Conservation (phyloP, 2,329 filamentous ascomycete genomes). For the Sporothrix inflata region DNA sequence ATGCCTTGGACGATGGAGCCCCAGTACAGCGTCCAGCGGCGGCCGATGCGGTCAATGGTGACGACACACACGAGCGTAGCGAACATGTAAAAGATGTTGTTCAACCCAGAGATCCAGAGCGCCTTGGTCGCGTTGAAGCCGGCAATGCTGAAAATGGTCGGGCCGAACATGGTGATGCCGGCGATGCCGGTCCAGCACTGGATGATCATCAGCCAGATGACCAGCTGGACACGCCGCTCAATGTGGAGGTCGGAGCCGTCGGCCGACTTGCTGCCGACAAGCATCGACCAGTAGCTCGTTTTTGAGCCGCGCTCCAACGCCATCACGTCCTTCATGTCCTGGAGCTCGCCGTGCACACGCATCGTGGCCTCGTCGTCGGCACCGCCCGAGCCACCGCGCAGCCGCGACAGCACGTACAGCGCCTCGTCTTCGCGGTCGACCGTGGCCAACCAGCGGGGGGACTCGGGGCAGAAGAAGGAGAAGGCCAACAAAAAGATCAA, state of each 20-base stretch:
- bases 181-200: slow-evolving; percentile 73
- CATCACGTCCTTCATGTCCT: background rate
- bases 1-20: slow-evolving; percentile 66
- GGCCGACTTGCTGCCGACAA: slow-evolving; percentile 67
- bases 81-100: slow-evolving; percentile 4
- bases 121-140: slow-evolving; percentile 64
- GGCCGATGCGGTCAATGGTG: slow-evolving; percentile 2
- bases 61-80: background rate
- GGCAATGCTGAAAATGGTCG: slow-evolving; percentile 66
- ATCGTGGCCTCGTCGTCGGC: background rate
- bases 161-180: slow-evolving; percentile 65
- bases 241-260: background rate
- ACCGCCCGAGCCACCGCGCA: background rate
- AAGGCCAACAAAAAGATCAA: background rate
- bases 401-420: slow-evolving; percentile 35
- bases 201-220: slow-evolving; percentile 72
- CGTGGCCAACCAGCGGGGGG: slow-evolving; percentile 35
- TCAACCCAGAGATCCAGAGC: slow-evolving; percentile 54
- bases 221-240: slow-evolving; percentile 66
- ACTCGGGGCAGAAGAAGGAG: background rate
- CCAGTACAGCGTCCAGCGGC: slow-evolving; percentile 57
- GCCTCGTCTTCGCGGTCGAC: slow-evolving; percentile 33
- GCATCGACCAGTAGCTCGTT: slow-evolving; percentile 64
- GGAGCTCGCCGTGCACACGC: background rate
- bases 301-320: background rate